A percentile compares a stretch with the other conserved stretches of the same genome.
Conservation (phyloP, 1,139 yeast species). For the Zygosaccharomyces pseudobailii region DNA sequence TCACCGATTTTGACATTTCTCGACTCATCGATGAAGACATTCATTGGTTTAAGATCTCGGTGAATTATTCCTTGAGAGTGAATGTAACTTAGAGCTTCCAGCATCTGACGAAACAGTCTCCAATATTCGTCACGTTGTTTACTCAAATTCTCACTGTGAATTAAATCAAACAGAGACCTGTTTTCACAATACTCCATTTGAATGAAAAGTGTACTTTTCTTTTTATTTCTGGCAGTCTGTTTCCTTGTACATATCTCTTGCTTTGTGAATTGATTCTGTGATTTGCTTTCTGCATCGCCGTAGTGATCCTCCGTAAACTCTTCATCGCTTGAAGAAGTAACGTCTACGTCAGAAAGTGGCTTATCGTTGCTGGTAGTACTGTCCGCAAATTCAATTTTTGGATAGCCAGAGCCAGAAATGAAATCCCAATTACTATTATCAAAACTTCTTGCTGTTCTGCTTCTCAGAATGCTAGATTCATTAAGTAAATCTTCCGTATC, state of each 20-base stretch:
- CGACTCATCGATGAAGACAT: constrained; percentile 87
- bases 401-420: constrained; percentile 58
- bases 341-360: constrained; percentile 2
- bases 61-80: constrained; percentile 94
- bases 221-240: constrained; percentile 10
- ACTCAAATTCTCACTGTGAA: constrained; percentile 69
- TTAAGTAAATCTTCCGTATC: constrained; percentile 11
- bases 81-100: constrained; percentile 88
- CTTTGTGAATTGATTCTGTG: constrained; percentile 14
- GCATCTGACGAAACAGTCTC: constrained; percentile 79
- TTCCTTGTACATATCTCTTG: constrained; percentile 7
- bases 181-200: constrained; percentile 99
- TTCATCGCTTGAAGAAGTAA: constrained; percentile 12
- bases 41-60: constrained; percentile 91
- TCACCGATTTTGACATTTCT: constrained; percentile 93
- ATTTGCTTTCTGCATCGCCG: constrained; percentile 3
- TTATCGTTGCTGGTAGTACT: constrained; percentile 19
- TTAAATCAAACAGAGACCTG: constrained; percentile 77
- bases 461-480: constrained; percentile 26
- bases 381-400: constrained; percentile 56
- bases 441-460: constrained; percentile 25
- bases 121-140: constrained; percentile 75
- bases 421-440: constrained; percentile 45
- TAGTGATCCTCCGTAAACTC: constrained; percentile 8
- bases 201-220: constrained; percentile 59